Base-by-base conservation (phyloP, 1,284 basidiomycete genomes). In the Blastosporella zonata region DNA sequence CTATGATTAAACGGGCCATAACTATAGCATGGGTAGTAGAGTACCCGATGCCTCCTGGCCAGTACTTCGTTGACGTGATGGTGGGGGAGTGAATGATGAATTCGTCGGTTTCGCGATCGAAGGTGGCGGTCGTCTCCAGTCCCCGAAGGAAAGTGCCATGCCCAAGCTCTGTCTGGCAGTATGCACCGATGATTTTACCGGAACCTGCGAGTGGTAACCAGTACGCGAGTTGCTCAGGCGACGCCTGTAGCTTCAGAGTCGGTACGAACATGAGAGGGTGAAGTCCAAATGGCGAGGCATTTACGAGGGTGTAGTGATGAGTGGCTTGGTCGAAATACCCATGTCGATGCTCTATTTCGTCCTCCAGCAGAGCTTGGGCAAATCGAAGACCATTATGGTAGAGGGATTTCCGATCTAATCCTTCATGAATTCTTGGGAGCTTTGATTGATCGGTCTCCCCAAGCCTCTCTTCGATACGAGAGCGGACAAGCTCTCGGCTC, bases 1-100 rank as follows among this genome's bases (percentile, higher is more conserved):
- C 20, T 9, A 56, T 46, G 25, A 61, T 36, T 8, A 60, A 40
- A 13, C 52, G 52, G 2, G 61, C 61, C 53, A 61, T 58, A 22
- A 60, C 57, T n/a, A 62, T 53, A n/a, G 59, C 59, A 43, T 62
- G 58, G 10, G 59, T 52, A 8, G 46, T 38, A 2, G 58, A 54
- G 38, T 54, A 58, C 9, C 58, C 59, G 1, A 62, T 46, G 3
- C 58, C 57, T 5, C 55, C 57, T 15, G 59, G 57, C 61, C 57
- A 62, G 46, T 58, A 62, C 23, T 62, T 60, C 8, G 56, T 59
- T 8, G 60, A 58, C 5, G 52, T 55, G 20, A 53, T 43, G 1
- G 60, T 62, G 3, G 61, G 61, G 1, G 59, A 59, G 36, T 59
- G 55, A 13, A 62, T 50, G n/a, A 60, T 43, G 28, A 59, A 60